Percentiles rank a stretch among this genome's conserved stretches.
Evolutionary conservation across 495 filamentous ascomycete genomes (phyloP).

Genomic region (Aspergillus sparsus): DNA sequence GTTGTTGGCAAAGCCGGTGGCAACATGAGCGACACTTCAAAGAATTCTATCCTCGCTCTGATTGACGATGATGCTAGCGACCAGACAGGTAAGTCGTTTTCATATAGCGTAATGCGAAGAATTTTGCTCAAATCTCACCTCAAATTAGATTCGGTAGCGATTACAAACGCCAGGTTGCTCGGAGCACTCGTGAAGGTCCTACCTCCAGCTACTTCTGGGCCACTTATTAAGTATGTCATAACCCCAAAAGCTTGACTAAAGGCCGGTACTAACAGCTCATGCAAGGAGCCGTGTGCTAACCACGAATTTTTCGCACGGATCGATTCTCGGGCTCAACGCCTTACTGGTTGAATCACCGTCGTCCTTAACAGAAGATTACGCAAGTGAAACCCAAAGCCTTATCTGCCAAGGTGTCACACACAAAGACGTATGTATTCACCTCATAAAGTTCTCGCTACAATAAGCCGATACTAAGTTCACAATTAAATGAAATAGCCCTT

Average conservation of each 20-base stretch:
- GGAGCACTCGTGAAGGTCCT: conserved; percentile 86
- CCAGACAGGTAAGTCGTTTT: conserved; percentile 54
- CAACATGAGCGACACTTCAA: conserved; percentile 91
- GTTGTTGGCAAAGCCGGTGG: conserved; percentile 90
- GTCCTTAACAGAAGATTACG: conserved; percentile 63
- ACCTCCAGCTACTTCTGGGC: conserved; percentile 60
- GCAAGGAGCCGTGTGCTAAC: conserved; percentile 70
- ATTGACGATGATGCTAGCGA: conserved; percentile 84
- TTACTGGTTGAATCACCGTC: conserved; percentile 77
- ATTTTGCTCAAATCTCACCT: conserved; percentile 5
- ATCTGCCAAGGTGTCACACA: conserved; percentile 79
- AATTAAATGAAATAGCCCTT: conserved; percentile 59
- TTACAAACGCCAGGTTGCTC: conserved; percentile 85
- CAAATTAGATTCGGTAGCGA: conserved; percentile 63
- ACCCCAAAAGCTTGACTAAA: background rate
- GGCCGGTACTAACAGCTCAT: conserved; percentile 16
- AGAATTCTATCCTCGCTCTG: conserved; percentile 74
- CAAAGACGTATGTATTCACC: conserved; percentile 60
- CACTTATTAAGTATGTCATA: conserved; percentile 66
- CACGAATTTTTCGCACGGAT: conserved; percentile 62
- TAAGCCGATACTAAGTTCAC: conserved; percentile 23
- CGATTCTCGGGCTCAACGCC: conserved; percentile 84
- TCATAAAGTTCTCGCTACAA: background rate
- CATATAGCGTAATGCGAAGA: background rate
- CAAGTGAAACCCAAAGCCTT: conserved; percentile 67